Evolutionary conservation across 306 rosid genomes (phyloP), one percentile per base, ranked within the genome.

Genomic region (Carpinus fangiana): DNA sequence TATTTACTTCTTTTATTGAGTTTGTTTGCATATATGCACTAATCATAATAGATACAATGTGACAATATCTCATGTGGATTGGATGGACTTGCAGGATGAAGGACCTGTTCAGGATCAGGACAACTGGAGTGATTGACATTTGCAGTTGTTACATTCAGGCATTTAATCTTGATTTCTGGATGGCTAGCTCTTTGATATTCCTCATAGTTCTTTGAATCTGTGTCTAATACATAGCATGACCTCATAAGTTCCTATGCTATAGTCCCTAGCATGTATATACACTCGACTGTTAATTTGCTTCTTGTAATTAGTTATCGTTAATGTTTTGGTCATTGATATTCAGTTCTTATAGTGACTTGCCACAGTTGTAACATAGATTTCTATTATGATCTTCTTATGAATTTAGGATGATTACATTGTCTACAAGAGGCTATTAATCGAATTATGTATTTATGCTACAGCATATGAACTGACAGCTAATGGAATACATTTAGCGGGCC

Each of bases 41-140:
- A 46, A 16, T 48, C 21, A 48, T 43, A 13, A 70, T 64, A 75
- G 59, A 48, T 56, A 48, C 59, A 68, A 36, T 36, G 82, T 55
- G 51, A 51, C 61, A 41, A 43, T 78, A 75, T 73, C 73, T 87
- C 74, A 84, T 78, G 70, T 73, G 60, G 68, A 77, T 76, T 84
- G 74, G 78, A 66, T 88, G 83, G 77, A 86, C 72, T 45, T 84
- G 88, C 86, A 91, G 97, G 93, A 85, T 18, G 90, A 80, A 84
- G 89, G 83, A 57, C 52, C 82, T 23, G 60, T 51, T 21, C 83
- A 78, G 72, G 97, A 95, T 77, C 86, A 81, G 84, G 98, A 95
- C 83, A 88, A 79, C 82, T 95, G 97, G 98, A 95, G 98, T 56
- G 90, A 74, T 85, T 95, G 83, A 86, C 60, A 52, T 51, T 75